phyloP scores from a whole-genome alignment of 805 yeast species.

The Maudiozyma bulderi region DNA sequence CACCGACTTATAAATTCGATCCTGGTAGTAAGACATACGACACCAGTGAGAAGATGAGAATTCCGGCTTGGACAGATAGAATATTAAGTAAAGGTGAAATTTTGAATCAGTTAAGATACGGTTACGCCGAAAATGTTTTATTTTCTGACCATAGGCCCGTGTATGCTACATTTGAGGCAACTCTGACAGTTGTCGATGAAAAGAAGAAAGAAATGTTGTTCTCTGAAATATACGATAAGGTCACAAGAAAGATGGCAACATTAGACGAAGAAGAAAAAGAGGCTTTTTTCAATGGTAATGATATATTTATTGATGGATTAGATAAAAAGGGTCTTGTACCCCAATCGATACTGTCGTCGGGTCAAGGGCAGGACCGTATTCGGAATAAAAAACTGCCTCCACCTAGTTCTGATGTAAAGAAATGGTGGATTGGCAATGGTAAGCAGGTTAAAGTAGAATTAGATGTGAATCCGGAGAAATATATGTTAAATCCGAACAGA shows the following conservation, averaged over 20 bases:
- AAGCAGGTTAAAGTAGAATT: constrained; percentile 59
- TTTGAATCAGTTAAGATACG: constrained; percentile 51
- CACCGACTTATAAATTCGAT: constrained; percentile 93
- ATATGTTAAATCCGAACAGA: constrained; percentile 56
- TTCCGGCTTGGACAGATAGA: constrained; percentile 98
- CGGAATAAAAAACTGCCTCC: constrained; percentile 51
- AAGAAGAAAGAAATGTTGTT: constrained; percentile 39
- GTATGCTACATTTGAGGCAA: constrained; percentile 56
- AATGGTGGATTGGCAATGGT: constrained; percentile 92
- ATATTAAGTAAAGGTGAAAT: constrained; percentile 57
- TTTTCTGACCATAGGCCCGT: constrained; percentile 93
- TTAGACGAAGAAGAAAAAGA: constrained; percentile 34
- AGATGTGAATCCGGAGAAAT: constrained; percentile 29
- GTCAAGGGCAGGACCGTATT: constrained; percentile 8
- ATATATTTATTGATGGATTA: constrained; percentile 2
- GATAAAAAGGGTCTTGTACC: constrained; percentile 10
- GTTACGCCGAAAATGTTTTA: constrained; percentile 43
- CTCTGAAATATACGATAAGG: constrained; percentile 45
- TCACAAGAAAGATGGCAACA: constrained; percentile 38
- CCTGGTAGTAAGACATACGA: constrained; percentile 77
- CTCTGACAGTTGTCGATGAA: constrained; percentile 58
- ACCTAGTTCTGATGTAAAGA: constrained; percentile 70
- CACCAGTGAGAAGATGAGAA: constrained; percentile 81
- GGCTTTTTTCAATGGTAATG: constrained; percentile 36
- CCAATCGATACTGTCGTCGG: not conserved